Evolutionary conservation across 441 rosid genomes (phyloP), one percentile per base, ranked within the genome.

Genomic region (Adansonia grandidieri): DNA sequence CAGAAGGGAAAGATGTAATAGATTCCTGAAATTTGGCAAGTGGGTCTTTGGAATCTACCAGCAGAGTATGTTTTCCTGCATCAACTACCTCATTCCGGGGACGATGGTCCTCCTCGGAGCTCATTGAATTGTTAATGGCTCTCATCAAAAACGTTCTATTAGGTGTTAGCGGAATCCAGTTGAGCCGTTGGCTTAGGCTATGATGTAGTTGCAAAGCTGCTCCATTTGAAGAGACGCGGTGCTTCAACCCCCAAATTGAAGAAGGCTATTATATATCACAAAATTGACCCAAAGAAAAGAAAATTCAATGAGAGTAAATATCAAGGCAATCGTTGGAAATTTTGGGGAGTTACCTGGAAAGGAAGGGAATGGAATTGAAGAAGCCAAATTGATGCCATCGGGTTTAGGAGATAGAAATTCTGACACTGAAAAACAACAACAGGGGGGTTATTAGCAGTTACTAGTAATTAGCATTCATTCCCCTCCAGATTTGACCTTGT

Each of bases 341-440:
- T 6, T 0, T n/a, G 20, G 50, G 64, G 70, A 57, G 3, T 78
- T 80, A 91, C 95, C 91, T 84, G 90, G 68, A 77, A 76, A 78
- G 81, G 77, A 45, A 81, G 79, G 44, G 88, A 78, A 42, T 78
- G 86, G 74, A 79, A 83, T 11, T 84, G 89, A 67, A 89, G 88
- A 82, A 79, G 80, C 89, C 87, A 82, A 80, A 77, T 45, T 48
- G 92, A 84, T 0, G 95, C 80, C 93, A 90, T 91, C 79, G 8
- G 28, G 13, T 10, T 51, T 40, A 0, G 13, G 61, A 14, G 47
- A 71, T 53, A 56, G 42, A 20, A 44, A 62, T 17, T 63, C 47
- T 80, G 82, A 75, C 77, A 68, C 79, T 74, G 71, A 61, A 68
- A 60, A 71, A 72, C 17, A 51, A 68, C 32, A 11, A 44, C 5